Evolutionary conservation across 2,329 filamentous ascomycete genomes (phyloP).

Genomic region (Raffaelea arxii): DNA sequence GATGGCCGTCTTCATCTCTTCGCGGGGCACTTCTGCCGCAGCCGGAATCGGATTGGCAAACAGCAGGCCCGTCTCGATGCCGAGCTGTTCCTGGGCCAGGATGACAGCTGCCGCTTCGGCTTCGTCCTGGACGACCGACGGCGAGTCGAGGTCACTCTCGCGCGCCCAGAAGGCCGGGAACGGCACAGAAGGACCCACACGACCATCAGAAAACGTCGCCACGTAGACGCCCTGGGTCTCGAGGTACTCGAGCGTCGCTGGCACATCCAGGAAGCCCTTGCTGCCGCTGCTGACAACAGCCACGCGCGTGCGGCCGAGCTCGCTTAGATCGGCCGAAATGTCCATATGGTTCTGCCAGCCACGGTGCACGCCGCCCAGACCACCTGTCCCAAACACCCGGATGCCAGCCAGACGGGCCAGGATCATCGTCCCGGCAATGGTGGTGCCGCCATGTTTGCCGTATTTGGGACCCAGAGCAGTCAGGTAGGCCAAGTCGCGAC

Average conservation of each 20-base stretch:
- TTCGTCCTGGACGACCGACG: conserved; percentile 63
- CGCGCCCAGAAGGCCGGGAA: conserved; percentile 91
- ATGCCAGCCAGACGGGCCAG: conserved; percentile 81
- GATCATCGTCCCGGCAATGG: conserved; percentile 86
- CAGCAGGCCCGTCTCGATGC: conserved; percentile 67
- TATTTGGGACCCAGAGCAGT: conserved; percentile 36
- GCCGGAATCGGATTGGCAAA: conserved; percentile 84
- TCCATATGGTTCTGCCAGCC: conserved; percentile 83
- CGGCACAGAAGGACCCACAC: conserved; percentile 48
- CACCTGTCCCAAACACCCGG: conserved; percentile 87
- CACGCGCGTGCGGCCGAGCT: conserved; percentile 81
- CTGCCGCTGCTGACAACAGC: conserved; percentile 84
- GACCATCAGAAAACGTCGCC: conserved; percentile 80
- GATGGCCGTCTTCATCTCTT: conserved; percentile 62
- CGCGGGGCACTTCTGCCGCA: conserved; percentile 57
- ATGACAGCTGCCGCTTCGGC: conserved; percentile 84
- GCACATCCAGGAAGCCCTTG: conserved; percentile 93
- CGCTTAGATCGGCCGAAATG: conserved; percentile 88
- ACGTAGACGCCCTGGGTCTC: conserved; percentile 70
- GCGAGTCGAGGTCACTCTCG: conserved; percentile 75
- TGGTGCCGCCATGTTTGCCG: conserved; percentile 77
- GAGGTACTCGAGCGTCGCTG: conserved; percentile 71
- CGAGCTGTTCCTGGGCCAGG: conserved; percentile 62
- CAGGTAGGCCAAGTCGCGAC: conserved; percentile 76
- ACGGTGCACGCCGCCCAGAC: conserved; percentile 87